Conservation (phyloP, 139 green algal species). For the Coccomyxa sp. region DNA sequence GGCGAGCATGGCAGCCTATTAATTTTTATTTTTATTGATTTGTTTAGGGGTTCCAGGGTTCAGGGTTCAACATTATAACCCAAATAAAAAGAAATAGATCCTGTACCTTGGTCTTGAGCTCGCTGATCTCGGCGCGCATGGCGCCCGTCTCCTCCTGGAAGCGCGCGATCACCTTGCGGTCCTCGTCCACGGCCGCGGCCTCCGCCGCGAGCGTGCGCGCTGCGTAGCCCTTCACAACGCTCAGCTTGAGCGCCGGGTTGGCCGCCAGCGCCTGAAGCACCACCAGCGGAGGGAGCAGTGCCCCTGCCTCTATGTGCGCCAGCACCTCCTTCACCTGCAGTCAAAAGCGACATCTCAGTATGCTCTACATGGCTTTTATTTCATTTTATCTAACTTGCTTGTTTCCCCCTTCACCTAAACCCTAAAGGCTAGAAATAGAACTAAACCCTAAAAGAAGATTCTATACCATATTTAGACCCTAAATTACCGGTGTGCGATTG, state of each 20-base stretch:
- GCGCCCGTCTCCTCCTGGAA: conserved; percentile 64
- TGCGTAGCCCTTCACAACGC: conserved; percentile 70
- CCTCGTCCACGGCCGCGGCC: conserved; percentile 35
- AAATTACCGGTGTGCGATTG: no score
- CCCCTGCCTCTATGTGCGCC: conserved; percentile 66
- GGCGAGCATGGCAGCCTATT: conserved; percentile 42
- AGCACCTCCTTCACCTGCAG: conserved; percentile 61
- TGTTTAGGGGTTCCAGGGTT: no score
- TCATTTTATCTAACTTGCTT: no score
- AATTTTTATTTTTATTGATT: no score
- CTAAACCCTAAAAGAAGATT: no score
- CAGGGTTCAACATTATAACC: no score
- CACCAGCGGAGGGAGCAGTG: conserved; percentile 83
- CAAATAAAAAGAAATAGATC: no score
- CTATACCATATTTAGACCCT: no score
- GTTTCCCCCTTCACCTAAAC: no score
- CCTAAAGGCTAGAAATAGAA: no score
- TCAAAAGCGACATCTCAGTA: not conserved
- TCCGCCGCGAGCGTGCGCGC: conserved; percentile 49
- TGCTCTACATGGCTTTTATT: not conserved
- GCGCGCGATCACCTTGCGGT: conserved; percentile 35
- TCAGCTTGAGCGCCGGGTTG: conserved; percentile 69
- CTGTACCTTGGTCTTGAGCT: conserved; percentile 59
- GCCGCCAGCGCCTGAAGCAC: conserved; percentile 79
- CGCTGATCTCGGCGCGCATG: conserved; percentile 57